Conservation (phyloP, 768 basidiomycete species). For the Pisolithus albus region DNA sequence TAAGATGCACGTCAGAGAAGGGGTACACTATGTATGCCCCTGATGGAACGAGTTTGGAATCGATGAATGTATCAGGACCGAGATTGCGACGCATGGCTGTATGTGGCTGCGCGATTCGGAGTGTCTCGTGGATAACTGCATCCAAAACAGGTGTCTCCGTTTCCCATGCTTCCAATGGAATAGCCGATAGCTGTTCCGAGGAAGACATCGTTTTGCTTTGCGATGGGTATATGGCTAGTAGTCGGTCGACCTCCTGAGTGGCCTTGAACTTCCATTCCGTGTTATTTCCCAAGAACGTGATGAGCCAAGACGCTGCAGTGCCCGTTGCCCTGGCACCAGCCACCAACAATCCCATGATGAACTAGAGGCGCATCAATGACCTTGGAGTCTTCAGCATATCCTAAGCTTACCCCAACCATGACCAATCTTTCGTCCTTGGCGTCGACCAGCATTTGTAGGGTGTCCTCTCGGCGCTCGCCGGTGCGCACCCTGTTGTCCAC, state of each 20-base stretch:
- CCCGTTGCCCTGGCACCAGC: constrained; percentile 79
- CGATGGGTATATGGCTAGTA: constrained; percentile 40
- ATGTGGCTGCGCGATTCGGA: constrained; percentile 73
- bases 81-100: constrained; percentile 76
- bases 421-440: constrained; percentile 59
- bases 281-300: constrained; percentile 65
- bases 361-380: constrained; percentile 37
- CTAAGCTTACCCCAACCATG: constrained; percentile 56
- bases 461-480: constrained; percentile 54
- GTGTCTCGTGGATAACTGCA: constrained; percentile 67
- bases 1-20: constrained; percentile 73
- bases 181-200: constrained; percentile 43
- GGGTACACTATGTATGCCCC: constrained; percentile 75
- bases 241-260: constrained; percentile 49
- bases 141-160: constrained; percentile 62
- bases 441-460: constrained; percentile 70
- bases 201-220: constrained; percentile 26
- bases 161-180: constrained; percentile 70
- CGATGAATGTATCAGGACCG: constrained; percentile 63
- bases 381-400: constrained; percentile 11
- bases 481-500: constrained; percentile 53
- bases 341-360: constrained; percentile 75
- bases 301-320: constrained; percentile 72
- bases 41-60: constrained; percentile 61
- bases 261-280: constrained; percentile 59